Conservation (phyloP, 768 basidiomycete species). For the Tulasnella sp. region DNA sequence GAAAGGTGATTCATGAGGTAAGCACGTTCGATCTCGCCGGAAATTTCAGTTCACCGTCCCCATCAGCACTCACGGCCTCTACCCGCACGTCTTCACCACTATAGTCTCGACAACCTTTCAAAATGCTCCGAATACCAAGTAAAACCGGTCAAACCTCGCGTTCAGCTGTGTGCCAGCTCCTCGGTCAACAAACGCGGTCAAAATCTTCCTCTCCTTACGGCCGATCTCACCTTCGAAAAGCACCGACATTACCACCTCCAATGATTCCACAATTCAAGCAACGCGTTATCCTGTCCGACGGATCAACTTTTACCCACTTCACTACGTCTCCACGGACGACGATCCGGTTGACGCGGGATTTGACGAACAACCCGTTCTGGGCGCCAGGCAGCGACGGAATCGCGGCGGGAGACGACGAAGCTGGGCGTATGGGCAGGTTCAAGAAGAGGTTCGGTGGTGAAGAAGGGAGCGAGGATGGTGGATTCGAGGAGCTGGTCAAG, state of each 20-base stretch:
- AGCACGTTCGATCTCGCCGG: background rate
- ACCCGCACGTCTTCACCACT: background rate
- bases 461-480: constrained; percentile 24
- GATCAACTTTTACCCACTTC: constrained; percentile 77
- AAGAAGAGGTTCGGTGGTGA: constrained; percentile 53
- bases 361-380: constrained; percentile 83
- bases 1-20: background rate
- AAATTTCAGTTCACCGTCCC: background rate
- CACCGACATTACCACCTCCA: constrained; percentile 63
- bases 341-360: constrained; percentile 71
- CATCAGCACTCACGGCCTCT: background rate
- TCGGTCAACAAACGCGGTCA: background rate
- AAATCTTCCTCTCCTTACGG: constrained; percentile 56
- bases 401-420: constrained; percentile 58
- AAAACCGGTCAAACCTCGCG: background rate
- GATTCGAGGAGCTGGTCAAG: background rate
- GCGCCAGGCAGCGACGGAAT: constrained; percentile 41
- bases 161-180: background rate
- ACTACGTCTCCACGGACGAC: constrained; percentile 75
- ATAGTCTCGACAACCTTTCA: background rate
- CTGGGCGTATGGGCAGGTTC: constrained; percentile 73
- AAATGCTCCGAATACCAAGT: background rate
- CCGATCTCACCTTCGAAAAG: constrained; percentile 68
- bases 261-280: constrained; percentile 80
- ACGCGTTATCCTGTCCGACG: constrained; percentile 75